Evolutionary conservation across 805 yeast genomes (phyloP).

Genomic region (Kodamaea neixiangensis): DNA sequence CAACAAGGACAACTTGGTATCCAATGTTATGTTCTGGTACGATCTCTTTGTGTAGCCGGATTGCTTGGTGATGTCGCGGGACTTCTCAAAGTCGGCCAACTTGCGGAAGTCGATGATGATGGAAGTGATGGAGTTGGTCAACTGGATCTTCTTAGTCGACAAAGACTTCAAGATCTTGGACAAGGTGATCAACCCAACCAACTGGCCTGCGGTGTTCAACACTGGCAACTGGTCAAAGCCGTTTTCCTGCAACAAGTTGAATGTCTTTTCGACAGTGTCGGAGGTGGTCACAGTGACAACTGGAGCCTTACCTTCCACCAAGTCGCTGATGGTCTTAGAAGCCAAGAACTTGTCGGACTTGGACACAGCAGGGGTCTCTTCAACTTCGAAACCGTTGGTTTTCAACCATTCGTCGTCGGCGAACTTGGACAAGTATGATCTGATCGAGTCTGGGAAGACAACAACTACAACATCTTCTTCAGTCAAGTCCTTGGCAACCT

Average conservation of each 20-base stretch:
- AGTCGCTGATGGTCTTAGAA: slow-evolving; percentile 57
- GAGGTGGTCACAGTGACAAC: slow-evolving; percentile 69
- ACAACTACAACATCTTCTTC: slow-evolving; percentile 77
- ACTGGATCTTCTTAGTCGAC: slow-evolving; percentile 58
- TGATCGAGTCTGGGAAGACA: slow-evolving; percentile 81
- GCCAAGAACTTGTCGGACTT: slow-evolving; percentile 45
- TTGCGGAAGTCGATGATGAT: slow-evolving; percentile 76
- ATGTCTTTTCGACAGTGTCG: slow-evolving; percentile 63
- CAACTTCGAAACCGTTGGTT: slow-evolving; percentile 65
- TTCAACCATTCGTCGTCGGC: slow-evolving; percentile 92
- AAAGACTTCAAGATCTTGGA: slow-evolving; percentile 69
- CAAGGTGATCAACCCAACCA: slow-evolving; percentile 75
- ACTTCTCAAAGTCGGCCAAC: slow-evolving; percentile 64
- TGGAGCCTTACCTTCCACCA: slow-evolving; percentile 66
- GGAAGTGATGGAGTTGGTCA: slow-evolving; percentile 55
- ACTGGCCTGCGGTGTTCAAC: slow-evolving; percentile 55
- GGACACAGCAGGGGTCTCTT: slow-evolving; percentile 39
- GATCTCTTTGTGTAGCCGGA: slow-evolving; percentile 61
- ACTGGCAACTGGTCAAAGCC: slow-evolving; percentile 89
- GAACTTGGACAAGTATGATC: slow-evolving; percentile 84
- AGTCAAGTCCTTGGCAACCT: slow-evolving; percentile 65
- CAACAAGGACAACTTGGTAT: slow-evolving; percentile 65
- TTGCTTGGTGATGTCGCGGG: slow-evolving; percentile 59
- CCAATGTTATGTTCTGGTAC: slow-evolving; percentile 64
- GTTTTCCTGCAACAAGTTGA: slow-evolving; percentile 67